Base-by-base conservation (phyloP, 306 rosid genomes). In the Calophaca sinica region DNA sequence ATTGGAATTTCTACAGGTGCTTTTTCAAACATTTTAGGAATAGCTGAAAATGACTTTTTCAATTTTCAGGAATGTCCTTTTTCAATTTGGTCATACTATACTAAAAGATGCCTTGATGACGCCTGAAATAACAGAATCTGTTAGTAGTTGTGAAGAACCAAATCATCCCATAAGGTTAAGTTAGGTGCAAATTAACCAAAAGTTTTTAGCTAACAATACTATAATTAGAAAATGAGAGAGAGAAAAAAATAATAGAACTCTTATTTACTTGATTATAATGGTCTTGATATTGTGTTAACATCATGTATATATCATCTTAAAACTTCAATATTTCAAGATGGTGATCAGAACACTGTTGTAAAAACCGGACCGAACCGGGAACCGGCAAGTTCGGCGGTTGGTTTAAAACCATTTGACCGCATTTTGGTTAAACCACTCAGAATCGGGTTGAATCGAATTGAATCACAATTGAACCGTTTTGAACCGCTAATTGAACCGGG, bases 1-100 rank as follows among this genome's bases (percentile, higher is more conserved):
- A 92, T 82, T 94, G 99, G 99, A 94, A 94, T 80, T 94, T 92
- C 77, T 94, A 92, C 86, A 90, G 99, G 99, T 92, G 50, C 49
- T 45, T 70, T 61, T 41, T 58, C 62, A 13, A 42, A 2, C 49
- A 11, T 15, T 35, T 29, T 36, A 42, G 4, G 4, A 64, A 46
- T 2, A 15, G 28, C 38, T 46, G 1, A 62, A 49, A 9, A 9
- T 51, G 1, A 72, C 33, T 10, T 35, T 2, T 45, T 45, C n/a
- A 58, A 7, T 10, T 7, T 33, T 13, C 11, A 35, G 9, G 9
- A 46, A 7, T 49, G 44, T 1, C 42, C 7, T 31, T n/a, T 74
- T 62, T 63, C 63, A 50, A 20, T 61, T 48, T 48, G 13, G 14
- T 74, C n/a, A 61, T 8, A 51, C 60, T n/a, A 58, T 42, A 42